Conservation (phyloP, 192 early-diverging fungal species). For the Thamnidium elegans region DNA sequence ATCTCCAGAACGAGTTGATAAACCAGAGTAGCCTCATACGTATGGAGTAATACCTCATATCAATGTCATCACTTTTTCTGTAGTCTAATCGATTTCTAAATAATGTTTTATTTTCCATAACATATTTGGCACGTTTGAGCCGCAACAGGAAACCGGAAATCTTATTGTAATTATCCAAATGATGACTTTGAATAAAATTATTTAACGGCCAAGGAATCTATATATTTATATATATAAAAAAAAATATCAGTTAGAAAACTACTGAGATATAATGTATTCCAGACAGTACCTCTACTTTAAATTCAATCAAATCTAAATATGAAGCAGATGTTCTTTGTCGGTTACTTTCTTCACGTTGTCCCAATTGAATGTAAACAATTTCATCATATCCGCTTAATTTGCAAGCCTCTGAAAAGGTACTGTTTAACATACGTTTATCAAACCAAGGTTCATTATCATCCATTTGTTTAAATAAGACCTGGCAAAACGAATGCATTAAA, state of each 20-base stretch:
- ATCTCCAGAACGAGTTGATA: conserved; percentile 39
- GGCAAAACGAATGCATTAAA: conserved; percentile 38
- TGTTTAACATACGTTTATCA: conserved; percentile 33
- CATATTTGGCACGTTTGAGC: conserved; percentile 37
- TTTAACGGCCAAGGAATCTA: conserved; percentile 39
- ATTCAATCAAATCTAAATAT: conserved; percentile 7
- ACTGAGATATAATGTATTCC: no score
- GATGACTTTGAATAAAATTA: conserved; percentile 29
- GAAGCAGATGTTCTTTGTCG: neutral
- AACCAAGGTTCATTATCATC: conserved; percentile 40
- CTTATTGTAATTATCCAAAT: conserved; percentile 26
- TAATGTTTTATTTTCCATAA: conserved; percentile 35
- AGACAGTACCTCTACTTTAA: conserved; percentile 11
- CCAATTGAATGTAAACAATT: conserved; percentile 27
- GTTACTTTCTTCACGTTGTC: neutral
- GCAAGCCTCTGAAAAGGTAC: conserved; percentile 25
- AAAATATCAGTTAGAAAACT: no score
- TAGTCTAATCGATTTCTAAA: conserved; percentile 15
- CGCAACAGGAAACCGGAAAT: conserved; percentile 33
- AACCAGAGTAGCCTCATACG: conserved; percentile 43
- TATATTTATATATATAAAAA: no score
- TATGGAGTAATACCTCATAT: conserved; percentile 35
- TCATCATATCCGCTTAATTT: conserved; percentile 12
- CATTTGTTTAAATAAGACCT: conserved; percentile 37
- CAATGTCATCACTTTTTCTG: conserved; percentile 8